Evolutionary conservation across 768 basidiomycete species (phyloP).

Genomic region (Leccinum longicurvipes): DNA sequence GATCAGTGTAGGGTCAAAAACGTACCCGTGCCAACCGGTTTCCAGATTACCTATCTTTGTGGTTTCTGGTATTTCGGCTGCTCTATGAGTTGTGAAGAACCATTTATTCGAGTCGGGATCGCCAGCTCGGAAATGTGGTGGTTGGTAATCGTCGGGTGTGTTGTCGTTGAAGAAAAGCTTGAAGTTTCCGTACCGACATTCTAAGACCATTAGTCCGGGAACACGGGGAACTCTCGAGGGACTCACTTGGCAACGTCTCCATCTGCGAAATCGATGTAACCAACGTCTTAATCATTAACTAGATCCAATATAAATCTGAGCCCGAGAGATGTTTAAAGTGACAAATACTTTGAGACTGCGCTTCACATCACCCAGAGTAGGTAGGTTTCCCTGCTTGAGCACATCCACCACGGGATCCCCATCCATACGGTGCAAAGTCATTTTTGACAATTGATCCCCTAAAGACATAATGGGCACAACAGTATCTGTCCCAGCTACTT

Average conservation of each 20-base stretch:
- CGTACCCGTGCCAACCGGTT: slow-evolving; percentile 71
- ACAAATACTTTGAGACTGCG: slow-evolving; percentile 66
- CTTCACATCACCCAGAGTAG: slow-evolving; percentile 80
- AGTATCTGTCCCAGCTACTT: slow-evolving; percentile 54
- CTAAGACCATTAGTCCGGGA: slow-evolving; percentile 34
- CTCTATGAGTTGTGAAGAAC: slow-evolving; percentile 77
- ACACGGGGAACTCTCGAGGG: background rate
- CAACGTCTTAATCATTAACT: slow-evolving; percentile 75
- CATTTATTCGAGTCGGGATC: slow-evolving; percentile 72
- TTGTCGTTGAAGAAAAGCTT: slow-evolving; percentile 82
- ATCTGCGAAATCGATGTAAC: slow-evolving; percentile 77
- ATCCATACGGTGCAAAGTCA: slow-evolving; percentile 40
- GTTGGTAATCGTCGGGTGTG: slow-evolving; percentile 81
- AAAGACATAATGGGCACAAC: slow-evolving; percentile 73
- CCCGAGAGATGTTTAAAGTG: background rate
- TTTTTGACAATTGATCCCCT: slow-evolving; percentile 53
- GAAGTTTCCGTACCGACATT: slow-evolving; percentile 82
- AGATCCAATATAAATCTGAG: slow-evolving; percentile 1
- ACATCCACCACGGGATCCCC: slow-evolving; percentile 62
- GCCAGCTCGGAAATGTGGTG: slow-evolving; percentile 71
- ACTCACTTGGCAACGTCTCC: slow-evolving; percentile 74
- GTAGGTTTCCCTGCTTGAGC: slow-evolving; percentile 54
- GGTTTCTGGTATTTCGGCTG: slow-evolving; percentile 70
- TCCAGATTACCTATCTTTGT: slow-evolving; percentile 64
- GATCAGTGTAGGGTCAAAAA: background rate